Percentiles rank a stretch among this genome's conserved stretches.
Evolutionary conservation across 1,139 yeast genomes (phyloP).

Genomic region (Taphrina communis): DNA sequence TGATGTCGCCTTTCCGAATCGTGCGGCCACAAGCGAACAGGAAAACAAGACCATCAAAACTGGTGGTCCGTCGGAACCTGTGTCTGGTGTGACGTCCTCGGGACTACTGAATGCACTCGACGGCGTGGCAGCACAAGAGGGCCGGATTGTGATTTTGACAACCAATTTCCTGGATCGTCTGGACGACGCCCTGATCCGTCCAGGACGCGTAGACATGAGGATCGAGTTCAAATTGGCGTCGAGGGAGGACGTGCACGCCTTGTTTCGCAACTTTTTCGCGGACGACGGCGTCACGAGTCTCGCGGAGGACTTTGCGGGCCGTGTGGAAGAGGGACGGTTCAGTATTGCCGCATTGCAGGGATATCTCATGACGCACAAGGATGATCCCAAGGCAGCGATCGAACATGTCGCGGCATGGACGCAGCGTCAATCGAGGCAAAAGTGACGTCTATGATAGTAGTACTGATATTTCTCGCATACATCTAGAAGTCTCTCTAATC

Average conservation of each 20-base stretch:
- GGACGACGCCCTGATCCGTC: conserved; percentile 78
- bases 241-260: conserved; percentile 72
- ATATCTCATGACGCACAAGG: conserved; percentile 86
- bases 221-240: conserved; percentile 84
- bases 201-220: conserved; percentile 80
- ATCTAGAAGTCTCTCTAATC: neutral
- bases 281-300: conserved; percentile 59
- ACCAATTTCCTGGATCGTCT: conserved; percentile 93
- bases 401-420: conserved; percentile 55
- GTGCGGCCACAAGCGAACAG: conserved; percentile 51
- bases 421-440: neutral
- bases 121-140: conserved; percentile 99
- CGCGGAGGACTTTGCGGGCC: conserved; percentile 62
- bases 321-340: conserved; percentile 58
- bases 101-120: conserved; percentile 92
- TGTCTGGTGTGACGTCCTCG: conserved; percentile 83
- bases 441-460: neutral
- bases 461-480: too few species aligned
- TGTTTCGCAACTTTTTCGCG: conserved; percentile 85
- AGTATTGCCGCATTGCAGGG: conserved; percentile 97
- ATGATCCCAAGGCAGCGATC: conserved; percentile 78
- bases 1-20: conserved; percentile 90
- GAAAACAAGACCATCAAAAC: conserved; percentile 56
- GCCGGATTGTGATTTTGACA: conserved; percentile 95
- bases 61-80: conserved; percentile 56